Evolutionary conservation across 768 basidiomycete genomes (phyloP), one percentile per base, ranked within the genome.

Genomic region (Cantharellus cinnabarinus): DNA sequence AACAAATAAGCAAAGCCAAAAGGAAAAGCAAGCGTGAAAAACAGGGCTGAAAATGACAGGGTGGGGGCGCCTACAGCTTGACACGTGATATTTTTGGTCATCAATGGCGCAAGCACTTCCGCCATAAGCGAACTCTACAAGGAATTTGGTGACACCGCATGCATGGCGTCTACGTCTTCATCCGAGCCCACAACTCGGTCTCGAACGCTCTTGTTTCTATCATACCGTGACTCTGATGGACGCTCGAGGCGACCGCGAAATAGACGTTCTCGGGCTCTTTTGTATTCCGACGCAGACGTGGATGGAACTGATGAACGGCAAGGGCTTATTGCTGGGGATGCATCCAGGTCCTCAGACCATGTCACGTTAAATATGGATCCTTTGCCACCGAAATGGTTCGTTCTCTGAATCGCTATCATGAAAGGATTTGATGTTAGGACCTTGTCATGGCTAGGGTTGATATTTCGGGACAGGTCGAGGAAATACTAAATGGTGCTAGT

Each of bases 121-220:
- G 20, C 20, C 20, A 29, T 29, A 29, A 29, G 20, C 20, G 20
- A 29, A 29, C 20, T 29, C 20, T 29, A 29, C 20, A 48, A 48
- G 29, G 44, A 48, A 48, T 48, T 48, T 48, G 29, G 10, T 48
- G 44, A 10, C 44, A 48, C 29, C 44, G 10, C 44, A 48, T 48
- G 29, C 44, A 48, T 29, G 20, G 20, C 20, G 20, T 29, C 44
- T 48, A 48, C 29, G 44, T 10, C 44, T 48, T 48, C 44, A 48
- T 10, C 29, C 44, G 52, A 65, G 44, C 63, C 63, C 20, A 42
- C 58, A n/a, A 89, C 85, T 41, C 83, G 94, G 65, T 90, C 88
- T 1, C 72, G 94, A 53, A 97, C 94, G 2, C 79, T 89, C 58
- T 79, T 97, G 65, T 98, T 97, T 71, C 83, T 93, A 61, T 94